Base-by-base conservation (phyloP, 169 alveolate species). In the Eimeria praecox region DNA sequence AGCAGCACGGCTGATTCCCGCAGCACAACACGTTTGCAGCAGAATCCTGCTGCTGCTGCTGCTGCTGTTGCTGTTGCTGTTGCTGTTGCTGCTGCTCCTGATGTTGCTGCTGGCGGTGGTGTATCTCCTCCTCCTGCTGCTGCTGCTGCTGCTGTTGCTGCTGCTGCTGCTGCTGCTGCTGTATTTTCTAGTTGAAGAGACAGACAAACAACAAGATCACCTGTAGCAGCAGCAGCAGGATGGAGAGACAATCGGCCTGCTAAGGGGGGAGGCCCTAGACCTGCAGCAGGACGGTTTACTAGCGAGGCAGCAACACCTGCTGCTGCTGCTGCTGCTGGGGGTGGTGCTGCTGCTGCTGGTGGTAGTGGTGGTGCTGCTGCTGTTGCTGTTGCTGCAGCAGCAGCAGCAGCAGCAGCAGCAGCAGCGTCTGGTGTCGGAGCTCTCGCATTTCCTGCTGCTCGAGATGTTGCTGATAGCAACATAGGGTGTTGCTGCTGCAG, bases 191-290 rank as follows among this genome's bases (percentile, higher is more conserved):
- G n/a, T 12, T 83, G 75, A 46, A 46, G 30, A 8, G 73, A 38
- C 30, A 46, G 44, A 54, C 75, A 83, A 6, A 83, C 73, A 59
- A 83, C 91, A 10, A 38, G 3, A n/a, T 83, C 91, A 14, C 33
- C 12, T n/a, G 52, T 2, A 27, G n/a, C 77, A 20, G 40, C 91
- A 38, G 54, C 20, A 9, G 91, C 91, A 42, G 91, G 91, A 38
- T 83, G 91, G 12, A 30, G 91, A 83, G 91, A 83, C 91, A 83
- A 8, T 1, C 91, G 91, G 30, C 91, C 91, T n/a, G 91, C 91
- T 49, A 64, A 20, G 18, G 91, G 69, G 52, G 75, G 73, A 42
- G 52, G 9, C 54, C 91, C 91, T 8, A 83, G 2, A 5, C 91
- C 75, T n/a, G 38, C 49, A 40, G 91, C 49, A n/a, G 77, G 30